Evolutionary conservation across 2,329 filamentous ascomycete genomes (phyloP).

Genomic region (Taxawa tesnikishii): DNA sequence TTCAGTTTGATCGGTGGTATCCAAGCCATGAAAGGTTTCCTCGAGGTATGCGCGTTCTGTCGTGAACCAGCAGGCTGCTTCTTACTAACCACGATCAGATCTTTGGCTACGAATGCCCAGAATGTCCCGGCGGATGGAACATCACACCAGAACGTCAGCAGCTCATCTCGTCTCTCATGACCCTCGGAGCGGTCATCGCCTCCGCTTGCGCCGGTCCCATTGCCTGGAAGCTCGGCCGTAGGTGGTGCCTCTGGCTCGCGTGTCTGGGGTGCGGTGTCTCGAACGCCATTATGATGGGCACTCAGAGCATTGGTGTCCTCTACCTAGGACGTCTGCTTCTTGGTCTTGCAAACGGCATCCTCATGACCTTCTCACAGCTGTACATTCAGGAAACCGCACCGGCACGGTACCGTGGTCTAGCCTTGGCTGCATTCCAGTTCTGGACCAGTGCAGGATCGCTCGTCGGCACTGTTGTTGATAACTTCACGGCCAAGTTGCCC

Average conservation of each 20-base stretch:
- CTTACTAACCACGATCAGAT: no score
- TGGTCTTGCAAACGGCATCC: slow-evolving; percentile 44
- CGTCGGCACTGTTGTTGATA: slow-evolving; percentile 40
- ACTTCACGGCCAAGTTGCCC: slow-evolving; percentile 26
- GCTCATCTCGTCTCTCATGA: slow-evolving; percentile 34
- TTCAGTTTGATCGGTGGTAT: slow-evolving; percentile 40
- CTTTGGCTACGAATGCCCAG: slow-evolving; percentile 19
- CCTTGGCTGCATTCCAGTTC: slow-evolving; percentile 36
- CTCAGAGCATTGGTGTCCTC: slow-evolving; percentile 38
- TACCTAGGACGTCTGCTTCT: slow-evolving; percentile 44
- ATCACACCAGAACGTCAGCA: slow-evolving; percentile 27
- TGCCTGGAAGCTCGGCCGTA: slow-evolving; percentile 31
- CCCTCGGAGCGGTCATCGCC: slow-evolving; percentile 31
- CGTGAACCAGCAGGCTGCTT: no score
- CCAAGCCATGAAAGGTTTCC: slow-evolving; percentile 39
- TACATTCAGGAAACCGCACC: slow-evolving; percentile 40
- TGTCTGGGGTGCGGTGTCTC: slow-evolving; percentile 37
- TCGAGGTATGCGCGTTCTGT: slow-evolving; percentile 26
- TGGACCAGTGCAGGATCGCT: slow-evolving; percentile 34
- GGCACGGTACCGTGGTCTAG: slow-evolving; percentile 37
- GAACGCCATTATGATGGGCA: slow-evolving; percentile 48
- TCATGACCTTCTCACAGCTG: slow-evolving; percentile 43
- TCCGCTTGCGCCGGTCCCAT: slow-evolving; percentile 26
- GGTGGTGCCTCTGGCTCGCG: slow-evolving; percentile 32
- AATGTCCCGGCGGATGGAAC: slow-evolving; percentile 17